These are phyloP conservation scores for Diplogelasinospora grovesii DNA, from an alignment of 495 filamentous ascomycete species.

Conservation along the genomic window DNA sequence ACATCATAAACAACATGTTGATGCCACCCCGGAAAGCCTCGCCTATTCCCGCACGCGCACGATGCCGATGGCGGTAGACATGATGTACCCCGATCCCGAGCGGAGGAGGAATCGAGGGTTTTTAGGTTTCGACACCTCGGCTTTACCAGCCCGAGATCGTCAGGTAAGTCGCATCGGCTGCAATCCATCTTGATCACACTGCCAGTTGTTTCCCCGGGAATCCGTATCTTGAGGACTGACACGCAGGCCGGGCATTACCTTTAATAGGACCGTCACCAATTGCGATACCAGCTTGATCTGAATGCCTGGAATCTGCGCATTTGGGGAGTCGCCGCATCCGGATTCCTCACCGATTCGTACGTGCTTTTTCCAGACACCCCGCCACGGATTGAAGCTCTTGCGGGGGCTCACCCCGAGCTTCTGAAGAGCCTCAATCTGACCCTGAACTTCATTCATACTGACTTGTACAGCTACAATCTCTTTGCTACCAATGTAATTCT, in stretches of 20 bases:
- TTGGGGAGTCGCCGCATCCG: constrained; percentile 54
- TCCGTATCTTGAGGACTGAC: no score
- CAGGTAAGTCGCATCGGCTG: constrained; percentile 14
- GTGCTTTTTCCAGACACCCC: no score
- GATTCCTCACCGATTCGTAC: constrained; percentile 64
- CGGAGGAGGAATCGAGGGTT: constrained; percentile 24
- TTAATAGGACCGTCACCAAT: constrained; percentile 26
- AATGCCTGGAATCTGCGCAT: constrained; percentile 36
- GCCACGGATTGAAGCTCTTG: no score
- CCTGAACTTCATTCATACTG: no score
- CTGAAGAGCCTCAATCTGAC: no score
- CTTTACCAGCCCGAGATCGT: constrained; percentile 18
- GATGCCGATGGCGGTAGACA: constrained; percentile 14
- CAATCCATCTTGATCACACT: not conserved
- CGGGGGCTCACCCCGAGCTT: no score
- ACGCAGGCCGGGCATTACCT: not conserved
- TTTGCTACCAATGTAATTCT: constrained; percentile 62
- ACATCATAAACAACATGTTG: constrained; percentile 1
- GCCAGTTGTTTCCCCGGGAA: no score
- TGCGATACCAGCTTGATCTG: constrained; percentile 31
- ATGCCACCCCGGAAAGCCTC: no score
- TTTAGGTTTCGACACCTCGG: constrained; percentile 23
- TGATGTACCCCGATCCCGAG: constrained; percentile 22
- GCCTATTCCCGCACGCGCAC: no score
- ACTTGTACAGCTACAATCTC: constrained; percentile 47